Evolutionary conservation across 1,284 basidiomycete species (phyloP), one percentile per base, ranked within the genome.

Genomic region (Cystobasidium pallidum): DNA sequence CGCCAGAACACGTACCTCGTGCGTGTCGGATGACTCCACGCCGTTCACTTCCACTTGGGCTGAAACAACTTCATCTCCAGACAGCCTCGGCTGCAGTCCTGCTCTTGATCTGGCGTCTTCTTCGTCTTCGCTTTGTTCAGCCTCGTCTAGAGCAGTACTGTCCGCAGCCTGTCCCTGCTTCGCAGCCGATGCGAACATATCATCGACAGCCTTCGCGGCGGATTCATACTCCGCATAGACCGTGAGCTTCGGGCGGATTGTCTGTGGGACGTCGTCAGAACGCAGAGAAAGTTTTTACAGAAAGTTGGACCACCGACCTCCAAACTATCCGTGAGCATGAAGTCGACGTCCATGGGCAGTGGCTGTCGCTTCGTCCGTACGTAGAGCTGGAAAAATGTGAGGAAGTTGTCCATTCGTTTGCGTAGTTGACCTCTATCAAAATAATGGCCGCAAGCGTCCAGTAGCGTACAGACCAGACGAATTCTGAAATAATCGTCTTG

Each of bases 361-460:
- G 88, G 78, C 74, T 78, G 84, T 26, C 88, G 85, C 82, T 99
- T 99, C 83, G 91, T 92, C 15, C 89, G 84, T 3, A 91, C 85
- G 80, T 96, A 98, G 74, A 93, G 88, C 91, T 94, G 93, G 81
- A 98, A 94, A 81, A 97, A 94, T 11, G 87, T 85, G 74, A 99
- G 82, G 80, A 95, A 96, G 76, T 89, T 91, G 81, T 98, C 94
- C 13, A 99, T 83, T 80, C 94, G 96, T 82, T 90, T 90, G 81
- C 88, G 90, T 78, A 93, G 89, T 6, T 89, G 88, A 2, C 94
- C 94, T 54, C 90, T 88, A 80, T 96, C 94, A 81, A 99, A 98
- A 82, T 94, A 98, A 84, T 92, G 91, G n/a, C 94, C 96, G 80
- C 94, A 96, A 0, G 94, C 93, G 80, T 98, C 94, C 26, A 99